These are phyloP conservation scores for Phytophthora pini DNA, from an alignment of 352 stramenopile genomes.

Conservation along the genomic window DNA sequence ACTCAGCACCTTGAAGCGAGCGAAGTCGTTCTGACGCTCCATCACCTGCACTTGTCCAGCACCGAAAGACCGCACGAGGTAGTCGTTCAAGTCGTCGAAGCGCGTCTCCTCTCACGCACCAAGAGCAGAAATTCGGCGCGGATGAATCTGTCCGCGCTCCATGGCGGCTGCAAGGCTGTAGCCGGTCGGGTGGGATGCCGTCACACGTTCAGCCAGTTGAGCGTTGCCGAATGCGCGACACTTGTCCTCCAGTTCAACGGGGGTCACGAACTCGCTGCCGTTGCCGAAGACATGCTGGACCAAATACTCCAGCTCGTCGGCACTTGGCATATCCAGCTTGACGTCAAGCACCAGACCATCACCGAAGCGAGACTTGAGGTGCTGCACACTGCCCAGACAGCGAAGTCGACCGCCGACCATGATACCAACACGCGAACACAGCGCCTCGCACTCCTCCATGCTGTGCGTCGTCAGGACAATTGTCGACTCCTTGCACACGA, in stretches of 20 bases:
- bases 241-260: slow-evolving; percentile 28
- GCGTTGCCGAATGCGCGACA: slow-evolving; percentile 52
- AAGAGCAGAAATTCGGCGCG: slow-evolving; percentile 51
- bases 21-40: slow-evolving; percentile 64
- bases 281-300: slow-evolving; percentile 21
- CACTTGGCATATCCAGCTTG: slow-evolving; percentile 38
- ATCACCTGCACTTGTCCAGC: slow-evolving; percentile 27
- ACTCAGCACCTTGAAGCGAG: slow-evolving; percentile 63
- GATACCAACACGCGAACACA: slow-evolving; percentile 90
- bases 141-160: slow-evolving; percentile 46
- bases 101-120: slow-evolving; percentile 65
- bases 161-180: slow-evolving; percentile 59
- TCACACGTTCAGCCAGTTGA: slow-evolving; percentile 41
- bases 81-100: slow-evolving; percentile 39
- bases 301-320: slow-evolving; percentile 35
- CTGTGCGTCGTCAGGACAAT: slow-evolving; percentile 88
- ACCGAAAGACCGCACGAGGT: slow-evolving; percentile 38
- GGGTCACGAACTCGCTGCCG: slow-evolving; percentile 34
- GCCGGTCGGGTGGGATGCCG: slow-evolving; percentile 52
- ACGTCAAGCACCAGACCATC: slow-evolving; percentile 35
- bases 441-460: slow-evolving; percentile 81
- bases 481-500: slow-evolving; percentile 56
- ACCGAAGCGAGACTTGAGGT: slow-evolving; percentile 96
- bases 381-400: slow-evolving; percentile 82
- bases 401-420: slow-evolving; percentile 77